Evolutionary conservation across 1,139 yeast species (phyloP), one percentile per base, ranked within the genome.

Genomic region (Kurtzmaniella quercitrusa): DNA sequence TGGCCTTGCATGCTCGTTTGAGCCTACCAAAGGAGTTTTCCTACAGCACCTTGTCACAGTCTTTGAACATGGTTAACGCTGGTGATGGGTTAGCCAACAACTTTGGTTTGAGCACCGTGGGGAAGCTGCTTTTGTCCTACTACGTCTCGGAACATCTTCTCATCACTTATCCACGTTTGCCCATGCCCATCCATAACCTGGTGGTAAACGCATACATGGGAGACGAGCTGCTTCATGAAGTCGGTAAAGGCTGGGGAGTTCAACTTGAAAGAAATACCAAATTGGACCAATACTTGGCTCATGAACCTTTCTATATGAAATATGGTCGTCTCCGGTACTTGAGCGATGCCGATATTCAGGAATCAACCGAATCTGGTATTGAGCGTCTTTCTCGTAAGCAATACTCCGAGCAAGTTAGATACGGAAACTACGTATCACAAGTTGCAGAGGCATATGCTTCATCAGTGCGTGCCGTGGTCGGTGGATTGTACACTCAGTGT

Each of bases 221-320:
- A 2, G 76, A 78, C 35, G 74, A 71, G 15, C 74, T 89, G 0
- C 69, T 93, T 47, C 68, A 78, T 36, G 76, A 74, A 39, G 67
- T 89, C 34, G 96, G 91, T 23, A 74, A 70, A 54, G 57, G 68
- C 26, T 93, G 98, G 98, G 98, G 98, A 63, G 82, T 93, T 42
- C 93, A 88, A 63, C 72, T 75, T 28, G 97, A 89, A 59, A 65
- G 69, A 18, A 66, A 81, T 11, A 68, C 87, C 20, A 74, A 83
- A 38, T 66, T 88, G 50, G 83, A 84, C 44, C 78, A 88, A 55
- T 80, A 76, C 54, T 68, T 91, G 53, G 74, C 84, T 30, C 79
- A 82, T 47, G 94, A 85, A 60, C 78, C 88, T 16, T 80, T 78
- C 51, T 75, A 78, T 47, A 66, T 80, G 55, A 74, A 76, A 47